Evolutionary conservation across 2,329 filamentous ascomycete species (phyloP), one percentile per base, ranked within the genome.

Genomic region (Colletotrichum spinosum): DNA sequence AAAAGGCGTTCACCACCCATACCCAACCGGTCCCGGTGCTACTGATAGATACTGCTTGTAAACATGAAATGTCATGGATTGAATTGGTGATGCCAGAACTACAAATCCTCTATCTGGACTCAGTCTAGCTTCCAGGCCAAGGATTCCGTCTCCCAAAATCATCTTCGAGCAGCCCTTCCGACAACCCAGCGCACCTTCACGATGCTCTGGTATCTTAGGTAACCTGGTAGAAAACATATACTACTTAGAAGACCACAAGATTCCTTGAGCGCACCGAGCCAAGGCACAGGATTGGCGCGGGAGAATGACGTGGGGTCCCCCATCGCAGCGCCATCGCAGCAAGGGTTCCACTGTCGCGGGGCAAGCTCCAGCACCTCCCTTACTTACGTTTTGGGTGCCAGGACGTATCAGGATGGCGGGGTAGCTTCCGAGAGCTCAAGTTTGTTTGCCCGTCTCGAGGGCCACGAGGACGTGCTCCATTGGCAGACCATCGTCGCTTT

Each of bases 271-370:
- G 51, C 25, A 33, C 46, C 58, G 15, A 61, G 35, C 46, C 51
- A 57, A 42, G 62, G 34, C 52, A 45, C 39, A 38, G 58, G 62
- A 65, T 65, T 62, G 62, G 62, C 41, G 62, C 58, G 58, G 58
- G 52, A 65, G 62, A 56, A 62, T 65, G 62, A 53, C 62, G 62
- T 65, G 62, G 52, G 62, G 58, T 39, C 39, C 11, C 11, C 56
- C 50, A 41, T 51, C 34, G 45, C 59, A 57, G 59, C 52, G 51
- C 51, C 34, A 45, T 65, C 15, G 37, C 17, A 48, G 38, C 52
- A 41, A 41, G 25, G 38, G 46, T 44, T 37, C 41, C 57, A 56
- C 35, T 33, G 37, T 38, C 53, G 59, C 62, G 62, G 62, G 62
- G 62, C 62, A 57, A 62, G 60, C 52, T 61, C 39, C 48, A 60